Conservation (phyloP, 164 flowering plant species). For the Vitis rotundifolia region DNA sequence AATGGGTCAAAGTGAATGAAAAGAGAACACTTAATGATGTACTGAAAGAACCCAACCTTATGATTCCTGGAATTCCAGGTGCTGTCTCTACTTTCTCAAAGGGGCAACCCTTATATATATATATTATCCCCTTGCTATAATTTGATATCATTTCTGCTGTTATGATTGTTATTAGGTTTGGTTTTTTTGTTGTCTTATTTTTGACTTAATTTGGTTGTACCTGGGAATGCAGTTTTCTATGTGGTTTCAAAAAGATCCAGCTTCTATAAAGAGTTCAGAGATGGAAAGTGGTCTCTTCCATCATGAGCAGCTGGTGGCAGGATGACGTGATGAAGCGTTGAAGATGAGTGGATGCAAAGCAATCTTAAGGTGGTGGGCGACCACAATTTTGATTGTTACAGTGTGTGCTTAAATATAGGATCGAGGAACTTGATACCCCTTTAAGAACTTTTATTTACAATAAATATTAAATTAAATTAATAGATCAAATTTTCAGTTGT, state of each 20-base stretch:
- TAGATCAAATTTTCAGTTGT: too few species aligned
- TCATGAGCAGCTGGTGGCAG: slow-evolving; percentile 15
- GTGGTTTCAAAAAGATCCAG: slow-evolving; percentile 71
- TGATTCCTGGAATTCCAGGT: slow-evolving; percentile 94
- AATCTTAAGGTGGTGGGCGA: too few species aligned
- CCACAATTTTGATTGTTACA: too few species aligned
- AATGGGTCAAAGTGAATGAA: slow-evolving; percentile 78
- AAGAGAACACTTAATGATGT: slow-evolving; percentile 66
- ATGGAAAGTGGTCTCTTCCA: slow-evolving; percentile 75
- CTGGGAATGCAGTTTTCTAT: slow-evolving; percentile 64
- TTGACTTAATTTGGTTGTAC: background rate
- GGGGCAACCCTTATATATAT: background rate
- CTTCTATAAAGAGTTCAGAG: slow-evolving; percentile 74
- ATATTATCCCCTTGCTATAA: too few species aligned
- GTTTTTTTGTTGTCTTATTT: background rate
- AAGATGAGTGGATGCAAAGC: too few species aligned
- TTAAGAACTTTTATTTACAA: too few species aligned
- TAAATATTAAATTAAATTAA: too few species aligned
- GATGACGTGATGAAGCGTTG: too few species aligned
- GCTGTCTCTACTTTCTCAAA: background rate
- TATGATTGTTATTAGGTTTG: background rate
- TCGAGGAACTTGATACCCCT: too few species aligned
- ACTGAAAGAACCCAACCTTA: slow-evolving; percentile 53
- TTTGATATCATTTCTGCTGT: background rate
- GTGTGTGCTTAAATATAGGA: too few species aligned